Evolutionary conservation across 352 stramenopile genomes (phyloP), one percentile per base, ranked within the genome.

Genomic region (Pythium sukuiense): DNA sequence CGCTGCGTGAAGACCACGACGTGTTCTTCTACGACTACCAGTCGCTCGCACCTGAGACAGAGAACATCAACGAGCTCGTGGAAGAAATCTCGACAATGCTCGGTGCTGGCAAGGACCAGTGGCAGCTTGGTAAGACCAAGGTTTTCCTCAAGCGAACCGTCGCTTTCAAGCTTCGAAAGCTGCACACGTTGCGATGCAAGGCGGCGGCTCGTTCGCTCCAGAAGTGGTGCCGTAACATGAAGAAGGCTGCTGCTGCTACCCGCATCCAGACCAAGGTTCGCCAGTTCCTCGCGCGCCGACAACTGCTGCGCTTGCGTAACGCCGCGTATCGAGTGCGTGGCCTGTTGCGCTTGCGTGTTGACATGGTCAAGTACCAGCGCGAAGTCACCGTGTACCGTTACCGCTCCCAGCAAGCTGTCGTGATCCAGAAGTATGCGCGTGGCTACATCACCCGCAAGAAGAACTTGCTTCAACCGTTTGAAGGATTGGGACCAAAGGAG

Each of bases 21-120:
- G 87, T 95, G 29, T 96, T 96, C 65, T 96, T 96, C 64, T 96
- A 96, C 61, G 87, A 96, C 65, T 96, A 94, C 53, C 85, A 95
- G 55, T 83, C 82, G n/a, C 68, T 96, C 18, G 84, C 85, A 2
- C 88, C 88, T n/a, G 76, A 91, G 13, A 85, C 87, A 0, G 86
- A 96, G 55, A 93, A 87, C 49, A 90, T 96, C 55, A 77, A 81
- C 30, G 87, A 96, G 55, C 77, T 96, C 1, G 79, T 96, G 0
- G 76, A 92, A 56, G 76, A 90, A 57, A 94, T 96, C 46, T 96
- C 88, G 33, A 81, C 81, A 0, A 95, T 94, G 60, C 68, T 96
- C 35, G 88, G 88, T 18, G 87, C 87, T 6, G 86, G 87, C 1
- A 96, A 96, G 70, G 88, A 96, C 33, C 80, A 96, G 55, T 96